Percentiles rank a stretch among this genome's conserved stretches.
Evolutionary conservation across 176 grass and related monocot genomes (phyloP).

Genomic region (Thinopyrum elongatum): DNA sequence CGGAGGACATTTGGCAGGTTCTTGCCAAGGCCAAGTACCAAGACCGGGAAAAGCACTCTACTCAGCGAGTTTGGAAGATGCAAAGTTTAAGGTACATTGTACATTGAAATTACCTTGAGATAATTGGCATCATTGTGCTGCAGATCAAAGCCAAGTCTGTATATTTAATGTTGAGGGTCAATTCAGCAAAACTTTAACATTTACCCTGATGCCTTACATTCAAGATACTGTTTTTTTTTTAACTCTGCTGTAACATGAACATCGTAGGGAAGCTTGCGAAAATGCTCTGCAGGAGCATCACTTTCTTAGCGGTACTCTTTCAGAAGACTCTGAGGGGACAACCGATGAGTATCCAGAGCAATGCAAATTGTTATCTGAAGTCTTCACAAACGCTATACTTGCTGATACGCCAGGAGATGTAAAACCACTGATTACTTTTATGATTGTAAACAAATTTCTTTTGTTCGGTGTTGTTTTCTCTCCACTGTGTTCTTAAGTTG

Average conservation of each 20-base stretch:
- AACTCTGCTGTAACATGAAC: neutral
- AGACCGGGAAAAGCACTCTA: constrained; percentile 75
- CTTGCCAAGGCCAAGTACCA: constrained; percentile 78
- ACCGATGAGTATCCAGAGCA: constrained; percentile 48
- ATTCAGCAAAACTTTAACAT: neutral
- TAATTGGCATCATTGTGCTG: neutral
- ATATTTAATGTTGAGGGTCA: neutral
- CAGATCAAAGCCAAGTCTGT: neutral
- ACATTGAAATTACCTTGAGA: neutral
- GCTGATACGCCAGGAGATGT: constrained; percentile 63
- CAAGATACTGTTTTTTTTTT: neutral
- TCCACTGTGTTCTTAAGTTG: constrained; percentile 12
- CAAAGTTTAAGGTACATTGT: constrained; percentile 64
- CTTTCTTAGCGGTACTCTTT: constrained; percentile 54
- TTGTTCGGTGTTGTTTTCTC: neutral
- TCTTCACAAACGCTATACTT: constrained; percentile 52
- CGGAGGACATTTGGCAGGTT: constrained; percentile 69
- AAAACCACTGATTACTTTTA: constrained; percentile 23
- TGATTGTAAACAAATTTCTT: neutral
- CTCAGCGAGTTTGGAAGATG: constrained; percentile 49
- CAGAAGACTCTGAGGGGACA: constrained; percentile 17
- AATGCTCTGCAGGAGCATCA: constrained; percentile 67
- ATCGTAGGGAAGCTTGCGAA: constrained; percentile 63
- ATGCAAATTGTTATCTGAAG: constrained; percentile 58
- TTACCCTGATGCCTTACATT: neutral